Percentiles rank a stretch among this genome's conserved stretches.
phyloP scores from a whole-genome alignment of 2,329 filamentous ascomycete species.

The Diplocarpon rosae region DNA sequence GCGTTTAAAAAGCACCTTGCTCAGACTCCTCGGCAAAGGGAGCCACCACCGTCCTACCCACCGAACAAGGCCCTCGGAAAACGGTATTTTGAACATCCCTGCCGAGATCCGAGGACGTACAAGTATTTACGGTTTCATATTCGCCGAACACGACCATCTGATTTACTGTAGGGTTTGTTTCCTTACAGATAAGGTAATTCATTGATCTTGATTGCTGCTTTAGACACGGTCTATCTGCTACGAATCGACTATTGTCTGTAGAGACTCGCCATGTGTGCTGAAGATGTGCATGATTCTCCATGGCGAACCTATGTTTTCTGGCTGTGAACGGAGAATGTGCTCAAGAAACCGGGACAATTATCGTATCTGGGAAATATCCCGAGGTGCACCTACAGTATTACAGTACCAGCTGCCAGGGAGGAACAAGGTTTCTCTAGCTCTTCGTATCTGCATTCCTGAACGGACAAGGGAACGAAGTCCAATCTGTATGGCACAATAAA shows the following conservation, averaged over 20 bases:
- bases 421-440: neutral
- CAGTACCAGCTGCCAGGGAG: no score
- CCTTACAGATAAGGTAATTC: neutral
- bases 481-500: no score
- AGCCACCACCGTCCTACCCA: no score
- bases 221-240: slow-evolving; percentile 8
- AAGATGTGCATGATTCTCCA: slow-evolving; percentile 7
- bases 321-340: neutral
- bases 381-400: neutral
- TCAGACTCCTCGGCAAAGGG: no score
- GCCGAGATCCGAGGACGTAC: slow-evolving; percentile 13
- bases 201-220: slow-evolving; percentile 7
- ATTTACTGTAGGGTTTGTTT: neutral
- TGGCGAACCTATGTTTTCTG: slow-evolving; percentile 6
- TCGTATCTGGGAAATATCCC: neutral
- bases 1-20: no score
- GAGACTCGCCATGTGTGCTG: slow-evolving; percentile 10
- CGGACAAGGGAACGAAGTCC: no score
- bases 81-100: slow-evolving; percentile 7
- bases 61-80: no score
- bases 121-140: slow-evolving; percentile 13
- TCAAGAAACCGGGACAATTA: slow-evolving; percentile 2
- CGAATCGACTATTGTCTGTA: slow-evolving; percentile 7
- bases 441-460: neutral
- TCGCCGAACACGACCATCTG: neutral